Evolutionary conservation across 352 stramenopile genomes (phyloP).

Genomic region (Phytophthora kernoviae): DNA sequence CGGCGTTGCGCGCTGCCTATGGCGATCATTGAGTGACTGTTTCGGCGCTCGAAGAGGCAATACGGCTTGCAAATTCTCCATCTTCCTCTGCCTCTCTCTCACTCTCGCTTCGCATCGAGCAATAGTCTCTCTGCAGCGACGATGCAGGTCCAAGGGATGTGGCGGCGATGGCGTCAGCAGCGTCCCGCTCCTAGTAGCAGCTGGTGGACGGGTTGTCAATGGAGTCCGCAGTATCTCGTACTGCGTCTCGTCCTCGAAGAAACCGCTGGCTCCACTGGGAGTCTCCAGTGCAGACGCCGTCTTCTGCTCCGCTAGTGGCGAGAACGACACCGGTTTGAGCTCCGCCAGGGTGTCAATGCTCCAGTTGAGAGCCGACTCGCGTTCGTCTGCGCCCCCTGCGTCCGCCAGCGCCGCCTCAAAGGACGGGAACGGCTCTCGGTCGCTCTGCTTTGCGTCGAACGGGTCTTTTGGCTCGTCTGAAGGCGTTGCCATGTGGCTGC

Average conservation of each 20-base stretch:
- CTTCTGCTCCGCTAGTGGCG: slow-evolving; percentile 51
- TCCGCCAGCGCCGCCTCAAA: slow-evolving; percentile 50
- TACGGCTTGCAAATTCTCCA: slow-evolving; percentile 39
- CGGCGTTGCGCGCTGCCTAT: slow-evolving; percentile 11
- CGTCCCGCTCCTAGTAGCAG: slow-evolving; percentile 1
- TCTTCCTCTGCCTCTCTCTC: slow-evolving; percentile 45
- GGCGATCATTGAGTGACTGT: slow-evolving; percentile 8
- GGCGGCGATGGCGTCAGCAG: slow-evolving; percentile 7
- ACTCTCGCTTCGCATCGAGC: slow-evolving; percentile 40
- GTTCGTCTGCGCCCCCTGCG: slow-evolving; percentile 1
- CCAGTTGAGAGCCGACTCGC: slow-evolving; percentile 47
- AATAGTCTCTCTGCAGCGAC: slow-evolving; percentile 47
- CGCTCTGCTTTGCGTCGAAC: slow-evolving; percentile 48
- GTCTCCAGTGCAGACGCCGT: background rate
- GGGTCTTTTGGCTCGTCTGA: slow-evolving; percentile 33
- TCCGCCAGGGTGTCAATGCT: slow-evolving; percentile 75
- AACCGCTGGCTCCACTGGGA: slow-evolving; percentile 18
- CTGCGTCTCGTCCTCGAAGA: slow-evolving; percentile 62
- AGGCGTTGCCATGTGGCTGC: slow-evolving; percentile 7
- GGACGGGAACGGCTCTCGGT: slow-evolving; percentile 51
- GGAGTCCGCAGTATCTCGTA: slow-evolving; percentile 55
- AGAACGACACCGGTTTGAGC: slow-evolving; percentile 57
- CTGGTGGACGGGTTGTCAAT: slow-evolving; percentile 3
- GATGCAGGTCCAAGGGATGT: slow-evolving; percentile 36
- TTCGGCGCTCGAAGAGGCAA: slow-evolving; percentile 14